These are phyloP conservation scores for Verticillium zaregamsianum DNA, from an alignment of 2,329 filamentous ascomycete genomes.

Conservation along the genomic window DNA sequence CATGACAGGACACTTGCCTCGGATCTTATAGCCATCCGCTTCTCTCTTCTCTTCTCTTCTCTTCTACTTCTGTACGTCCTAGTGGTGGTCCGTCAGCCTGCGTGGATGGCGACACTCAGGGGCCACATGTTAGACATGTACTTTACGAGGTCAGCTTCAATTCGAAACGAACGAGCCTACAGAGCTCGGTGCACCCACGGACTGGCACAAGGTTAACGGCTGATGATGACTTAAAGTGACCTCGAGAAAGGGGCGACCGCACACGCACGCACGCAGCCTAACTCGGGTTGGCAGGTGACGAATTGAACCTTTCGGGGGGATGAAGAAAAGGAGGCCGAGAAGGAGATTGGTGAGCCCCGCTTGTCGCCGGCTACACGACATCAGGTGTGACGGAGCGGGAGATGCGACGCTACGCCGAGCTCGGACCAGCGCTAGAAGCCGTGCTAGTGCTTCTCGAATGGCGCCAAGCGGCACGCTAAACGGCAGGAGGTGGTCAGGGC, in stretches of 20 bases:
- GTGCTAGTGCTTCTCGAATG: constrained; percentile 3
- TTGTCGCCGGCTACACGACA: neutral
- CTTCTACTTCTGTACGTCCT: neutral
- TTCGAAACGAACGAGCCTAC: neutral
- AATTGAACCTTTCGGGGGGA: too few relatives aligned
- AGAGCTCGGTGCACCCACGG: neutral
- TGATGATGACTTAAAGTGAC: neutral
- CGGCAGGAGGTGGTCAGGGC: neutral
- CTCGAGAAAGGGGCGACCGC: neutral
- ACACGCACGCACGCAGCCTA: neutral
- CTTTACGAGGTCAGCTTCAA: neutral
- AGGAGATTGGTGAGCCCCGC: neutral
- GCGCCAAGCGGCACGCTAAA: neutral
- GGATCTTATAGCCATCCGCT: neutral
- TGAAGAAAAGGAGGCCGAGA: neutral
- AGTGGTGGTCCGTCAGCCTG: neutral
- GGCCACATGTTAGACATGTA: neutral
- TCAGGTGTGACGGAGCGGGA: neutral
- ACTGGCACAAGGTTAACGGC: neutral
- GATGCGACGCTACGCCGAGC: neutral
- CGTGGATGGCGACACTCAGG: neutral
- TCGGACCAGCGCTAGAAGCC: constrained; percentile 3
- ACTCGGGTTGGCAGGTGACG: neutral
- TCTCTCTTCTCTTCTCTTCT: neutral
- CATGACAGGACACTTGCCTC: too few relatives aligned